Evolutionary conservation across 768 basidiomycete species (phyloP).

Genomic region (Russula vinacea): DNA sequence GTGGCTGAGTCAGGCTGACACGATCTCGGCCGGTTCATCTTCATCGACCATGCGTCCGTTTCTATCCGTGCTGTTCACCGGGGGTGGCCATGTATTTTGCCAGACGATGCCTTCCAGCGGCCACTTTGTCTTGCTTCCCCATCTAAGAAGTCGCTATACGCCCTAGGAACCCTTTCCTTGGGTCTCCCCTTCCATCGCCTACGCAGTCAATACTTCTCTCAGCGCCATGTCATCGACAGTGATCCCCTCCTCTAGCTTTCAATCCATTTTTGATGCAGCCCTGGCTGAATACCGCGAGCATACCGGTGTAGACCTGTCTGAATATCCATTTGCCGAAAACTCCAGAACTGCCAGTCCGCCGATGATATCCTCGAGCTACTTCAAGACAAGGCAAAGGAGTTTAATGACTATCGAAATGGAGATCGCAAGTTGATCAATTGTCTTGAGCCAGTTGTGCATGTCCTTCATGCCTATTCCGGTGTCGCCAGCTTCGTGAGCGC

Average conservation of each 20-base stretch:
- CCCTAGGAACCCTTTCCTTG: no score
- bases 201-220: no score
- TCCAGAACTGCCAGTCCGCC: background rate
- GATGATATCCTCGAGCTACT: background rate
- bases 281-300: background rate
- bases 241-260: background rate
- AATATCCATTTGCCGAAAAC: background rate
- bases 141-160: no score
- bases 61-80: no score
- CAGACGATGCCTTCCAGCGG: no score
- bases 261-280: background rate
- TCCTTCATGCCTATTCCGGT: background rate
- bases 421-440: background rate
- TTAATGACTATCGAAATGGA: background rate
- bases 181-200: no score
- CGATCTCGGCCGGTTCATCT: no score
- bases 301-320: background rate
- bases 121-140: no score
- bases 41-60: no score
- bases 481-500: background rate
- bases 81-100: no score
- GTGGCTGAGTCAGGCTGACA: no score
- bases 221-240: no score
- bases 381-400: background rate
- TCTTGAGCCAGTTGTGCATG: background rate